phyloP scores from a whole-genome alignment of 108 stramenopile species.

The Epithemia pelagica region DNA sequence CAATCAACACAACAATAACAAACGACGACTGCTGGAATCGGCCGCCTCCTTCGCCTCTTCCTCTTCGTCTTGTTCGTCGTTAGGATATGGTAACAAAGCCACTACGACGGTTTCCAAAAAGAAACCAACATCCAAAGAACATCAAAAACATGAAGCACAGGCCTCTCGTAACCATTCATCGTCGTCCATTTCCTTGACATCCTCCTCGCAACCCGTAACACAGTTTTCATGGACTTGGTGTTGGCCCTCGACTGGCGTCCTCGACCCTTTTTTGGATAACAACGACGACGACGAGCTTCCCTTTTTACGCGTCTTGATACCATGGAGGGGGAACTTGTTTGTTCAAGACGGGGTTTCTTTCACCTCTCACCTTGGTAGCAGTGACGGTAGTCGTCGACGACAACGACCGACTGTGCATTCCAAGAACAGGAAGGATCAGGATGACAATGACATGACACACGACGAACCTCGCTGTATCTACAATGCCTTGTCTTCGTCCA shows the following conservation, averaged over 20 bases:
- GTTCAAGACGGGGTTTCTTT: slow-evolving; percentile 51
- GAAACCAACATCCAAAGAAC: background rate
- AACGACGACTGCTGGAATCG: slow-evolving; percentile 6
- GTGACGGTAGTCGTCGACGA: too few species aligned
- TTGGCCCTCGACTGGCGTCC: background rate
- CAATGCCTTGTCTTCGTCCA: background rate
- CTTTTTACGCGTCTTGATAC: slow-evolving; percentile 43
- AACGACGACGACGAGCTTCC: background rate
- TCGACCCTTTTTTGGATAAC: too few species aligned
- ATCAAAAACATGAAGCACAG: background rate
- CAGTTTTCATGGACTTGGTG: slow-evolving; percentile 48
- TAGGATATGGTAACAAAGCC: background rate
- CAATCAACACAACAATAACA: background rate
- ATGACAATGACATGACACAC: too few species aligned
- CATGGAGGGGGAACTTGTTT: slow-evolving; percentile 50
- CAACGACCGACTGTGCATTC: too few species aligned
- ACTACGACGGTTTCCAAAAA: background rate
- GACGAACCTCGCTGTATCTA: slow-evolving; percentile 1
- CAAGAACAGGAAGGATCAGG: too few species aligned
- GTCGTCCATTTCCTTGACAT: slow-evolving; percentile 7
- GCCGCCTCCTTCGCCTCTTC: background rate
- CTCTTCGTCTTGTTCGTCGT: background rate
- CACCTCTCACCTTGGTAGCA: too few species aligned
- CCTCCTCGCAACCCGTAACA: slow-evolving; percentile 9
- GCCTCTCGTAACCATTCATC: too few species aligned